These are phyloP conservation scores for Voacanga thouarsii DNA, from an alignment of 257 asterid species.

Conservation along the genomic window DNA sequence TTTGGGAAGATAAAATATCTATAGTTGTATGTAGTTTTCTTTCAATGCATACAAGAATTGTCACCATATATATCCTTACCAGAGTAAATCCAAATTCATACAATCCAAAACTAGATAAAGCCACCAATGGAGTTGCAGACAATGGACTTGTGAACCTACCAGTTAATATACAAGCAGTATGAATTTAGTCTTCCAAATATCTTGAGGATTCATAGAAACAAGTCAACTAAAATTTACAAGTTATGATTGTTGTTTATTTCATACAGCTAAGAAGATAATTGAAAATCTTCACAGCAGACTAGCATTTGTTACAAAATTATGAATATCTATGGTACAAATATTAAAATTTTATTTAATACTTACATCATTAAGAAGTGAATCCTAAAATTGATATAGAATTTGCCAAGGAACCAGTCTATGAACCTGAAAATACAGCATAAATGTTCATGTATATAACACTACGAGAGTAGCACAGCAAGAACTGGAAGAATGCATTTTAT, in stretches of 20 bases:
- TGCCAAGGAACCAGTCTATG: too few relatives aligned
- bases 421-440: too few relatives aligned
- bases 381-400: too few relatives aligned
- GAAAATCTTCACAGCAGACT: too few relatives aligned
- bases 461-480: too few relatives aligned
- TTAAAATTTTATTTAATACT: too few relatives aligned
- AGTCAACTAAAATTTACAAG: neutral
- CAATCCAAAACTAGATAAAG: slow-evolving; percentile 85
- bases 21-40: neutral
- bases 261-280: neutral
- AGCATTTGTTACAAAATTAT: too few relatives aligned
- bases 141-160: slow-evolving; percentile 84
- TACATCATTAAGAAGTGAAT: too few relatives aligned
- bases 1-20: neutral
- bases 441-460: too few relatives aligned
- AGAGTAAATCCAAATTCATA: slow-evolving; percentile 89
- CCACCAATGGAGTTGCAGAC: slow-evolving; percentile 74
- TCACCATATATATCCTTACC: slow-evolving; percentile 37
- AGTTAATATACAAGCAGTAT: slow-evolving; percentile 5
- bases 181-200: neutral
- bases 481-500: too few relatives aligned
- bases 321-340: too few relatives aligned
- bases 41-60: neutral
- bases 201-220: neutral
- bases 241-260: neutral